Evolutionary conservation across 441 rosid species (phyloP).

Genomic region (Brassica balearica): DNA sequence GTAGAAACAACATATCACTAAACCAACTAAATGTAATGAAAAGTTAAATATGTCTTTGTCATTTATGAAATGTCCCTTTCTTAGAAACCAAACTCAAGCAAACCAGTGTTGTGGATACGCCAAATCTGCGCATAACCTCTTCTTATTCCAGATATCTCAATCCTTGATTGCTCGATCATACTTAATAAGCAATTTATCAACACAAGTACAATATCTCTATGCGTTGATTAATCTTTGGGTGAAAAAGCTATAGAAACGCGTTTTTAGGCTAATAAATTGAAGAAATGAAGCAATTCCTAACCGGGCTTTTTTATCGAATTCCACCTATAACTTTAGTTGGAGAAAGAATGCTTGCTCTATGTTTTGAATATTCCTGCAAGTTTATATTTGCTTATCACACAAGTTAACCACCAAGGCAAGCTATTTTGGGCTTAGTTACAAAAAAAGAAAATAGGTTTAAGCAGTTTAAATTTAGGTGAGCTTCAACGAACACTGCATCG

Average conservation of each 20-base stretch:
- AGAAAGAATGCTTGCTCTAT: background rate
- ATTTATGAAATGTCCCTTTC: background rate
- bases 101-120: background rate
- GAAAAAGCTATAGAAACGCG: background rate
- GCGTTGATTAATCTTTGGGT: background rate
- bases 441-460: background rate
- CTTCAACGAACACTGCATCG: background rate
- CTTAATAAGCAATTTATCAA: background rate
- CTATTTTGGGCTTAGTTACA: background rate
- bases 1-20: slow-evolving; percentile 8
- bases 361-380: slow-evolving; percentile 1
- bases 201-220: background rate
- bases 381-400: background rate
- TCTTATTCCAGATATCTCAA: background rate
- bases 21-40: background rate
- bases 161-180: background rate
- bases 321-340: background rate
- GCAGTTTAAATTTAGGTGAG: background rate
- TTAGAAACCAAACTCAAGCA: slow-evolving; percentile 4
- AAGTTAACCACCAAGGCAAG: background rate
- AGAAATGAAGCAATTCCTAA: background rate
- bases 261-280: background rate
- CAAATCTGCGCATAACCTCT: background rate
- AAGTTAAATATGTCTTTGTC: background rate
- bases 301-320: background rate